Conservation (phyloP, 2,329 filamentous ascomycete species). For the Ceratocystis destructans region DNA sequence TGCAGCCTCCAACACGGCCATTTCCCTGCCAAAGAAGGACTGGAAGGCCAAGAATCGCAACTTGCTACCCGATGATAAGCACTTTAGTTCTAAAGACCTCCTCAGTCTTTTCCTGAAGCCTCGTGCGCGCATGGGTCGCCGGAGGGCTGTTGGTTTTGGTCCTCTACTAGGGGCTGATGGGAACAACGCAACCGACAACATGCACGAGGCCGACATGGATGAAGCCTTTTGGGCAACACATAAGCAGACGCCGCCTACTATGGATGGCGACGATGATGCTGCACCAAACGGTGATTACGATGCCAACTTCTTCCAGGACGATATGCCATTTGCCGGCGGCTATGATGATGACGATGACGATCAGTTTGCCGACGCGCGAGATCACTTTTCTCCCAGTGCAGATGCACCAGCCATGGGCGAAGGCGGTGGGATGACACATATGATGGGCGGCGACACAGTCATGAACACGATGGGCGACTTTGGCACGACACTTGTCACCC, state of each 20-base stretch:
- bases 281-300: conserved; percentile 70
- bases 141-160: conserved; percentile 29
- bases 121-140: conserved; percentile 65
- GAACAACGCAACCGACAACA: conserved; percentile 33
- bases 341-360: conserved; percentile 55
- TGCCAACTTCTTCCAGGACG: conserved; percentile 94
- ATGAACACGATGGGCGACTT: conserved; percentile 38
- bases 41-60: conserved; percentile 92
- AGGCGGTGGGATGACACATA: conserved; percentile 35
- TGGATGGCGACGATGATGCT: conserved; percentile 39
- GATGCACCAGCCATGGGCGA: conserved; percentile 37
- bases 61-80: conserved; percentile 89
- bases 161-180: conserved; percentile 24
- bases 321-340: conserved; percentile 50
- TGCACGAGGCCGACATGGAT: conserved; percentile 67
- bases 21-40: conserved; percentile 81
- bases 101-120: conserved; percentile 88
- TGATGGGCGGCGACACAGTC: conserved; percentile 37
- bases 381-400: conserved; percentile 58
- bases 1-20: conserved; percentile 64
- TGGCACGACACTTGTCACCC: conserved; percentile 54
- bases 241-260: conserved; percentile 38
- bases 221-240: conserved; percentile 87
- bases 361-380: conserved; percentile 67
- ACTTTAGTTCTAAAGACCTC: conserved; percentile 89